These are phyloP conservation scores for Theileria orientalis DNA, from an alignment of 169 alveolate species.

Conservation along the genomic window DNA sequence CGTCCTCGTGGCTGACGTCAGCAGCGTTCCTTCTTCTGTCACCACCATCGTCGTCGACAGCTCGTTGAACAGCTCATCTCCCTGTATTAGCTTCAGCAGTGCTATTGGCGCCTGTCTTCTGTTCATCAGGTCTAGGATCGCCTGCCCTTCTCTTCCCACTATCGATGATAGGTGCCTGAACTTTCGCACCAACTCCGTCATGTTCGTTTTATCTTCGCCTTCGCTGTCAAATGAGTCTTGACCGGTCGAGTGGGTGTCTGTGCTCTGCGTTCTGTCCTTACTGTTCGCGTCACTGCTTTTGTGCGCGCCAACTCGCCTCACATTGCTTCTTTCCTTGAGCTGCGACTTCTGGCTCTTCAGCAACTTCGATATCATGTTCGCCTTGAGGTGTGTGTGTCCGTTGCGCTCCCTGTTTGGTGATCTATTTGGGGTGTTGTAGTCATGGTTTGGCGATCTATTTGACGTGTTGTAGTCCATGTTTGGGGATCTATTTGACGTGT, in stretches of 20 bases:
- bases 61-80: slow-evolving; percentile 8
- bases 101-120: slow-evolving; percentile 49
- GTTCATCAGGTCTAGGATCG: slow-evolving; percentile 58
- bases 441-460: too few species aligned
- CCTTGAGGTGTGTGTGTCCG: not conserved
- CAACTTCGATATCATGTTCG: not conserved
- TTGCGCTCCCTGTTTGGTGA: too few species aligned
- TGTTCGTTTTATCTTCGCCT: slow-evolving; percentile 33
- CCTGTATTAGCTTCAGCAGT: slow-evolving; percentile 46
- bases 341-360: not conserved
- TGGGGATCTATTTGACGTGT: not conserved
- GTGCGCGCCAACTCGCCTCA: too few species aligned
- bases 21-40: too few species aligned
- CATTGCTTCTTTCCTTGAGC: too few species aligned
- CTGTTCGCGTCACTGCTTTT: not conserved
- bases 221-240: slow-evolving; percentile 11
- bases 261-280: not conserved
- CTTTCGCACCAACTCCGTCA: slow-evolving; percentile 32
- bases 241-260: not conserved
- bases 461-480: not conserved
- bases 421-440: too few species aligned
- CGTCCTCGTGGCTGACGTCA: too few species aligned
- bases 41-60: slow-evolving; percentile 11
- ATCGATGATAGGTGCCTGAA: slow-evolving; percentile 60
- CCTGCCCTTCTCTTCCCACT: slow-evolving; percentile 62